A percentile compares a stretch with the other conserved stretches of the same genome.
Conservation (phyloP, 2,329 filamentous ascomycete species). For the Fusarium sp. region DNA sequence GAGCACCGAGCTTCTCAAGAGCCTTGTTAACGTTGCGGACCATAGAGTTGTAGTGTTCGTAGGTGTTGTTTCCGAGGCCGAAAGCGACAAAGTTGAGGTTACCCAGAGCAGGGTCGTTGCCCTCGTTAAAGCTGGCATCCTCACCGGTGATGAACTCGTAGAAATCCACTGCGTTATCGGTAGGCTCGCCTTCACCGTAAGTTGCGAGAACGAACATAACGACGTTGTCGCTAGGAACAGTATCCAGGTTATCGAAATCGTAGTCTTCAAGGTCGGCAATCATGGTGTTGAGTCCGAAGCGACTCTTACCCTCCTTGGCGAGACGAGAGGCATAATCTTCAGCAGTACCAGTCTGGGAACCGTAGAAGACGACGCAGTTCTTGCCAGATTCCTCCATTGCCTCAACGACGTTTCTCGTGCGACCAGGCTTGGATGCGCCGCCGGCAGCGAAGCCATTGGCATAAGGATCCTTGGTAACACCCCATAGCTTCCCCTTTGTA, state of each 20-base stretch:
- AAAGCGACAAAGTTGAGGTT: constrained; percentile 96
- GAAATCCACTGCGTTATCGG: constrained; percentile 98
- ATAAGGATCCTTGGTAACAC: constrained; percentile 88
- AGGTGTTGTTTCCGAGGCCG: constrained; percentile 98
- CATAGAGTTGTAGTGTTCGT: constrained; percentile 99
- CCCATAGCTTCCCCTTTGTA: constrained; percentile 97
- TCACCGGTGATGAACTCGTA: constrained; percentile 94
- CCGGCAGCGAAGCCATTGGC: constrained; percentile 78
- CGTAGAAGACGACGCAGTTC: constrained; percentile 98
- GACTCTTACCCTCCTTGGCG: constrained; percentile 96
- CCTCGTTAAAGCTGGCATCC: constrained; percentile 82
- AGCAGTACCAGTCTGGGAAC: constrained; percentile 96
- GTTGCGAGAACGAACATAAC: constrained; percentile 96
- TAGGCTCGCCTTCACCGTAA: constrained; percentile 98
- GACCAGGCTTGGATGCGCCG: constrained; percentile 80
- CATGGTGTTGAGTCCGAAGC: constrained; percentile 98
- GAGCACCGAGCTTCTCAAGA: constrained; percentile 83
- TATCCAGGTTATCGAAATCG: constrained; percentile 93
- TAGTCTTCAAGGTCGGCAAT: constrained; percentile 98
- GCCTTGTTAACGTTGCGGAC: constrained; percentile 90
- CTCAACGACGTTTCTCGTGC: constrained; percentile 92
- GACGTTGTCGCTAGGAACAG: constrained; percentile 88
- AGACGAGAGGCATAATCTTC: constrained; percentile 97
- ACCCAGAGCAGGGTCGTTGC: constrained; percentile 77
- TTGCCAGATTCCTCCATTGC: constrained; percentile 96